Evolutionary conservation across 257 asterid genomes (phyloP).

Genomic region (Capsicum chinense): DNA sequence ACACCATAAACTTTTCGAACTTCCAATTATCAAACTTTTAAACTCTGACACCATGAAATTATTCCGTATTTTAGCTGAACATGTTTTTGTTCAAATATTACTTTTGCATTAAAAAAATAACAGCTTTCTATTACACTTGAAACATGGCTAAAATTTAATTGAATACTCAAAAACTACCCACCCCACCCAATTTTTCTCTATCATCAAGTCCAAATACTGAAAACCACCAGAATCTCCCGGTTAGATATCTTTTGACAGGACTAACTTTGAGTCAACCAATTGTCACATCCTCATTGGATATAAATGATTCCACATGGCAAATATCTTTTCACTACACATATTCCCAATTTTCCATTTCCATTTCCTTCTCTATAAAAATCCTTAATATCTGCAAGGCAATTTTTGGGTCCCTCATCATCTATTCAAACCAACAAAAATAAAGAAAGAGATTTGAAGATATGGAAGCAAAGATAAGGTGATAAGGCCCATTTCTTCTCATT

Average conservation of each 20-base stretch:
- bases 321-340: constrained; percentile 24
- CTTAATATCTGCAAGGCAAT: constrained; percentile 30
- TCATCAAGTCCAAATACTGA: not conserved
- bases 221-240: not conserved
- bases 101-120: too few species aligned
- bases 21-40: not conserved
- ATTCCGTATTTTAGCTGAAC: too few species aligned
- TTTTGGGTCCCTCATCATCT: constrained; percentile 46
- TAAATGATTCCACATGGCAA: constrained; percentile 37
- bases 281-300: constrained; percentile 43
- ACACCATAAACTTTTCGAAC: not conserved
- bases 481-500: constrained; percentile 57
- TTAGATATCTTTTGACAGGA: constrained; percentile 3
- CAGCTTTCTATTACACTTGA: too few species aligned
- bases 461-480: constrained; percentile 73
- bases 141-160: too few species aligned
- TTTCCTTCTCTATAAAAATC: not conserved
- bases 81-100: too few species aligned
- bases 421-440: constrained; percentile 51
- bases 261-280: constrained; percentile 18
- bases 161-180: not conserved
- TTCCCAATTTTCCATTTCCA: constrained; percentile 21
- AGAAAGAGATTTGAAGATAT: constrained; percentile 65
- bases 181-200: not conserved
- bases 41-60: not conserved